These are phyloP conservation scores for Gracilaria vermiculophylla DNA, from an alignment of 23 red algal genomes.

Conservation along the genomic window DNA sequence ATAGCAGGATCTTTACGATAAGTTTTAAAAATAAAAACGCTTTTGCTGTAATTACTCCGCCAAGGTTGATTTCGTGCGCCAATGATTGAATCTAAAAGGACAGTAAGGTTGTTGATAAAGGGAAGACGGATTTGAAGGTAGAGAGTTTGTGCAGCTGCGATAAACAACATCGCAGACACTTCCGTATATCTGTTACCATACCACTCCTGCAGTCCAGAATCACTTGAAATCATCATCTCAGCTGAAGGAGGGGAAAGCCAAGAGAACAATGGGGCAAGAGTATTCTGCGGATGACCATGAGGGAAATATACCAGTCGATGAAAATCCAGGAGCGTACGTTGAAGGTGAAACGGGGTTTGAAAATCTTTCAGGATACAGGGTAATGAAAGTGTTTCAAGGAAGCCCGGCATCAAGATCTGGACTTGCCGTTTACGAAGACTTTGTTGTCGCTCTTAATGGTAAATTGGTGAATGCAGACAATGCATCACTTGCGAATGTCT, in stretches of 20 bases:
- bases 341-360: background rate
- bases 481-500: slow-evolving; percentile 48
- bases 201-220: background rate
- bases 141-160: no score
- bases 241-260: background rate
- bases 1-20: no score
- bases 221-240: background rate
- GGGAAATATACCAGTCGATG: background rate
- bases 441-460: slow-evolving; percentile 77
- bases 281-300: background rate
- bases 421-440: slow-evolving; percentile 81
- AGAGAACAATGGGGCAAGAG: slow-evolving; percentile 34
- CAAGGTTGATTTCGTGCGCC: no score
- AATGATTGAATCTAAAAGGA: no score
- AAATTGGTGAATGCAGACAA: slow-evolving; percentile 55
- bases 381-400: slow-evolving; percentile 77
- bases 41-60: no score
- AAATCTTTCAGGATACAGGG: slow-evolving; percentile 52
- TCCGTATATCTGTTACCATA: background rate
- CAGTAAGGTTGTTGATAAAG: no score
- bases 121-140: no score
- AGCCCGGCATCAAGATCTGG: slow-evolving; percentile 69
- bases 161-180: no score
- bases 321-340: background rate
- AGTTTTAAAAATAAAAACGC: no score